These are phyloP conservation scores for Xylariaceae sp. DNA, from an alignment of 2,329 filamentous ascomycete species.

Conservation along the genomic window DNA sequence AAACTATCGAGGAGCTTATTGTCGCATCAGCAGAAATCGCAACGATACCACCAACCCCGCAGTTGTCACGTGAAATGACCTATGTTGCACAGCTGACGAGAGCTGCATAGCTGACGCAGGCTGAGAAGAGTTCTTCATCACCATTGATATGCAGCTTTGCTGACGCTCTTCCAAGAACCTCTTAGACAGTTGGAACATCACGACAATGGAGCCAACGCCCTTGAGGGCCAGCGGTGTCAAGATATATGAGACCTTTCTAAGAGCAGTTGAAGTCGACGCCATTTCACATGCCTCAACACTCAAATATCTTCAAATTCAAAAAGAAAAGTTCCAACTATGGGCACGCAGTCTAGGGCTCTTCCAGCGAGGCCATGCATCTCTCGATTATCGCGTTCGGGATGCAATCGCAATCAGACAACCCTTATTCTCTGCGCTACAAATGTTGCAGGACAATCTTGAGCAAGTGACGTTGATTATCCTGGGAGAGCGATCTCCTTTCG, in stretches of 20 bases:
- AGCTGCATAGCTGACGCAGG: too few relatives aligned
- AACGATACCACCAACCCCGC: too few relatives aligned
- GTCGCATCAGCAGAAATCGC: too few relatives aligned
- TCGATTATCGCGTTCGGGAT: background rate
- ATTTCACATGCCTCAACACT: background rate
- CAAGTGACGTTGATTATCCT: constrained; percentile 6
- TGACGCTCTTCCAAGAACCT: too few relatives aligned
- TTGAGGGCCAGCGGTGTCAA: background rate
- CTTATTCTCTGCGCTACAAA: background rate
- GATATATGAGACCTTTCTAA: background rate
- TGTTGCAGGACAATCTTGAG: background rate
- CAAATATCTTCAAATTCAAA: background rate
- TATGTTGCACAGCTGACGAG: too few relatives aligned
- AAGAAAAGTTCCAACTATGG: background rate
- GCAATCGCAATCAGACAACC: background rate
- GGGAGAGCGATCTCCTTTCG: constrained; percentile 1
- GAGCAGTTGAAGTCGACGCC: background rate
- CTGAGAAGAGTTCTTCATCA: too few relatives aligned
- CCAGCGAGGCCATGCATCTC: background rate
- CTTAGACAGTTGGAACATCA: too few relatives aligned
- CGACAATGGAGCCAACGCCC: background rate
- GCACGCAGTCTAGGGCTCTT: background rate
- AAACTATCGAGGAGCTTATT: too few relatives aligned
- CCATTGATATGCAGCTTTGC: too few relatives aligned
- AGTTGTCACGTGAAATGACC: too few relatives aligned